Base-by-base conservation (phyloP, 768 basidiomycete genomes). In the Boletus tylopilopsis region DNA sequence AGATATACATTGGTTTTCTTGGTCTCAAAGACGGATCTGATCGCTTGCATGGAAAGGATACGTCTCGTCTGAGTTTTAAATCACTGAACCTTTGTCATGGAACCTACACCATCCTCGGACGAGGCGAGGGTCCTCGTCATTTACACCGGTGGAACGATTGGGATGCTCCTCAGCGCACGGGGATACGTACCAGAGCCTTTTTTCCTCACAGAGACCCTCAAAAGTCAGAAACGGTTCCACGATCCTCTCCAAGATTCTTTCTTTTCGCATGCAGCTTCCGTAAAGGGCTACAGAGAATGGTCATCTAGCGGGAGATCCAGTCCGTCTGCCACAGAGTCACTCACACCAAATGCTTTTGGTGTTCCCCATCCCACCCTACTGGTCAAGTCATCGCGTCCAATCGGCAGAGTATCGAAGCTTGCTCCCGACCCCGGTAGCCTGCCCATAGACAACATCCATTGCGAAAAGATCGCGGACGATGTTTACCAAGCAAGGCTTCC, bases 61-160 rank as follows among this genome's bases (percentile, higher is more conserved):
- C 16, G 36, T 38, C 7, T 37, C 5, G 18, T 49, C 49, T 46
- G 51, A 56, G 54, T 47, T 51, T 45, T 15, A 50, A 44, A 9
- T 3, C 4, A 27, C 13, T 3, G 29, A 13, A n/a, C 16, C 6
- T 33, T 41, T 27, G 16, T 6, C 32, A 81, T 86, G 84, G 80
- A 82, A 53, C 55, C 70, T 15, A 68, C 68, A 43, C 67, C 72
- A 38, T 72, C 76, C 42, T 68, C 78, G 18, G 81, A 87, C 54
- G 90, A 93, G 60, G 82, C 88, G 11, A 77, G 80, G 45, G 88
- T 94, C n/a, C 82, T 93, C 45, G 76, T 94, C 50, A 85, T 94
- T 24, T 93, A 93, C 72, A 93, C 92, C 30, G 91, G 79, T 62
- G 92, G 92, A 15, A 94, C 92, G 0, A 92, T 94, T 56, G 90